Evolutionary conservation across 306 rosid genomes (phyloP).

Genomic region (Nissolia schottii): DNA sequence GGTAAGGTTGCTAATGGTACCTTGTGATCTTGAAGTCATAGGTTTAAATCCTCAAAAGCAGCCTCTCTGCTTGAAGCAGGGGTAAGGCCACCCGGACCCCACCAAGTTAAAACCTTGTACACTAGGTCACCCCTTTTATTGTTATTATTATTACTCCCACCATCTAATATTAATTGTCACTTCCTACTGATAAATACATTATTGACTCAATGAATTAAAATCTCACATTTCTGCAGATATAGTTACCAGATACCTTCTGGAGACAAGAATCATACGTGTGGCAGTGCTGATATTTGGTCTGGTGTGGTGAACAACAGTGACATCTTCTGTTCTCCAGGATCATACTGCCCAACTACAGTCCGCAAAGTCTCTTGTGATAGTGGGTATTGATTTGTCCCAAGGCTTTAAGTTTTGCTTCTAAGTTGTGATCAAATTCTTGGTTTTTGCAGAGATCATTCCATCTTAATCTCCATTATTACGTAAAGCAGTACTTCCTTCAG

Average conservation of each 20-base stretch:
- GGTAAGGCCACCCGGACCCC: too few relatives aligned
- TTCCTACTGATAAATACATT: too few relatives aligned
- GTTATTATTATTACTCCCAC: too few relatives aligned
- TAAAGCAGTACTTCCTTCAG: too few relatives aligned
- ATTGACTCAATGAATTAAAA: too few relatives aligned
- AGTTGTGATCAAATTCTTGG: slow-evolving; percentile 16
- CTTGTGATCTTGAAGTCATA: too few relatives aligned
- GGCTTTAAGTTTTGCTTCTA: slow-evolving; percentile 8
- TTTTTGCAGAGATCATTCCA: slow-evolving; percentile 20
- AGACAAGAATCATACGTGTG: slow-evolving; percentile 60
- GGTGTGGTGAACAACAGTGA: slow-evolving; percentile 52
- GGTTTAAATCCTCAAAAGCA: too few relatives aligned
- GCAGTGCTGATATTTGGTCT: slow-evolving; percentile 79
- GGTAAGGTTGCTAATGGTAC: too few relatives aligned
- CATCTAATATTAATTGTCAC: too few relatives aligned
- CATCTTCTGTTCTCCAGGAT: slow-evolving; percentile 79
- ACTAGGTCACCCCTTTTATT: too few relatives aligned
- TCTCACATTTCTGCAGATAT: slow-evolving; percentile 75
- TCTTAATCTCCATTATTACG: neutral
- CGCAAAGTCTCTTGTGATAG: slow-evolving; percentile 48
- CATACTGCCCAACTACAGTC: slow-evolving; percentile 67
- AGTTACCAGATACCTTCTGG: slow-evolving; percentile 71
- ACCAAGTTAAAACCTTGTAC: too few relatives aligned
- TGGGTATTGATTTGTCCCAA: slow-evolving; percentile 65
- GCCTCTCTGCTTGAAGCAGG: too few relatives aligned